A percentile compares a stretch with the other conserved stretches of the same genome.
Conservation (phyloP, 805 yeast genomes). For the Nakazawaea siamensis region DNA sequence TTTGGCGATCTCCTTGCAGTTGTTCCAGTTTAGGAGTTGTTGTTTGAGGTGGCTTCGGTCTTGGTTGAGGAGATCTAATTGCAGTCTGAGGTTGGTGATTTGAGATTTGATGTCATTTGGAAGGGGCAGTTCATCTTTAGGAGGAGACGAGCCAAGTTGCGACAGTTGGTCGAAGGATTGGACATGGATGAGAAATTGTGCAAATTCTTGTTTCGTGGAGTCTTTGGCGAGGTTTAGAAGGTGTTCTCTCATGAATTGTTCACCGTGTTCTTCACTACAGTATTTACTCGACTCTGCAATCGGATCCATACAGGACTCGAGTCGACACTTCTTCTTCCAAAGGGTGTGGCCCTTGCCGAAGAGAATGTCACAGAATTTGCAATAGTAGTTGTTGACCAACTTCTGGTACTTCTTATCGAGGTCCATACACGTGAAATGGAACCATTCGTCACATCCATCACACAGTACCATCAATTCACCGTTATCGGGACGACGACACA, state of each 20-base stretch:
- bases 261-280: slow-evolving; percentile 70
- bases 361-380: slow-evolving; percentile 58
- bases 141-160: slow-evolving; percentile 30
- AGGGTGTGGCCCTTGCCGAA: slow-evolving; percentile 41
- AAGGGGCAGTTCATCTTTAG: slow-evolving; percentile 21
- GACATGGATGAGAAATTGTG: slow-evolving; percentile 13
- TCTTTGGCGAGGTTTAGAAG: neutral
- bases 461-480: slow-evolving; percentile 90
- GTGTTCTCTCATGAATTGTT: slow-evolving; percentile 25
- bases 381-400: slow-evolving; percentile 57
- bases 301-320: slow-evolving; percentile 48
- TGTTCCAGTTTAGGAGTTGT: slow-evolving; percentile 14
- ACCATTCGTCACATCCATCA: slow-evolving; percentile 95
- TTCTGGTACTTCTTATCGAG: slow-evolving; percentile 41
- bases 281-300: slow-evolving; percentile 47
- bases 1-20: slow-evolving; percentile 26
- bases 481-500: slow-evolving; percentile 70
- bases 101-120: neutral
- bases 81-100: neutral
- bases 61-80: slow-evolving; percentile 13
- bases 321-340: slow-evolving; percentile 75
- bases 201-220: slow-evolving; percentile 9
- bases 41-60: too few relatives aligned
- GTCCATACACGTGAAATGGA: slow-evolving; percentile 72
- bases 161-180: slow-evolving; percentile 16